Base-by-base conservation (phyloP, 257 asterid genomes). In the Coffea eugenioides region DNA sequence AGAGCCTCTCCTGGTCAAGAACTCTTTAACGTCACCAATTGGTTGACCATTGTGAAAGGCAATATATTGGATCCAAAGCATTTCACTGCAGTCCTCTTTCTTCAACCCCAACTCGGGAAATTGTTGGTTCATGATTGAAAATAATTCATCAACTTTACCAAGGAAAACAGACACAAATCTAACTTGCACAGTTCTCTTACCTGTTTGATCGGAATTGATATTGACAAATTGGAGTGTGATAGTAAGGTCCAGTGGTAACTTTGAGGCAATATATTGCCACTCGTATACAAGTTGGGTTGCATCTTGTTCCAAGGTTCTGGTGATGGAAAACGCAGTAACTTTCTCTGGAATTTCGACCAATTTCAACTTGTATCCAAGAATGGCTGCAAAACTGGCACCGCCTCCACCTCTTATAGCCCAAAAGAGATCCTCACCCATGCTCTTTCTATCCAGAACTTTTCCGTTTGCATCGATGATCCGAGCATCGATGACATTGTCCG, bases 401-500 rank as follows among this genome's bases (percentile, higher is more conserved):
- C 18, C 21, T 8, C 67, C 78, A 27, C 78, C 78, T 54, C 68
- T 2, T 15, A 74, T 52, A 21, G 78, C 78, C 78, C 78, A 74
- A 25, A 74, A 74, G 18, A 39, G 31, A 45, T 69, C 74, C 52
- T 69, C 51, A 0, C 68, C 68, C 71, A 66, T 66, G 23, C 45
- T 27, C 34, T 0, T 43, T 66, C 71, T 7, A 34, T 71, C 75
- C 9, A 39, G 75, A 71, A 71, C 21, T 16, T 0, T 2, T 20
- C 75, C 75, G 3, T 71, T 71, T 0, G 2, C 75, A 48, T 71
- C 57, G 0, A 71, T 71, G 1, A 71, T 6, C 0, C 75, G 71
- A 45, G 75, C 75, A 71, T 71, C 75, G 3, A 71, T n/a, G 9
- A 71, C 57, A 10, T 71, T 23, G 15, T 71, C 75, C 3, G 75